phyloP scores from a whole-genome alignment of 1,139 yeast genomes.

The Geotrichum bryndzae region DNA sequence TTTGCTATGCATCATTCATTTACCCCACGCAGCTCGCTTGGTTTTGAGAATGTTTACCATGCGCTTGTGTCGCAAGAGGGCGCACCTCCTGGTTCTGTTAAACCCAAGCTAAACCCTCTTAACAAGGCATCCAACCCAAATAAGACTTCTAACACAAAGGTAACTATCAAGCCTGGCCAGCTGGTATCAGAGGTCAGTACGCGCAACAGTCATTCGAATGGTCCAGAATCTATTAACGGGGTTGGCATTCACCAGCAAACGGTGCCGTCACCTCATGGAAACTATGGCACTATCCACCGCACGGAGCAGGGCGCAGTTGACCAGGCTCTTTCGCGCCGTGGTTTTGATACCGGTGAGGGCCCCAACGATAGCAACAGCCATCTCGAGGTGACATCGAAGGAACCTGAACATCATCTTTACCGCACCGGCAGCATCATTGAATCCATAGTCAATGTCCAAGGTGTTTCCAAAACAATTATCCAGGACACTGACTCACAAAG shows the following conservation, averaged over 20 bases:
- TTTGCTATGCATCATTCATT: constrained; percentile 31
- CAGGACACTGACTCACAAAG: constrained; percentile 39
- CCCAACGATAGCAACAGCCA: not conserved
- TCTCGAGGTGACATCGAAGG: constrained; percentile 9
- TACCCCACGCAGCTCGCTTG: constrained; percentile 23
- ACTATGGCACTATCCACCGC: constrained; percentile 41
- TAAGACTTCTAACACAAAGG: constrained; percentile 55
- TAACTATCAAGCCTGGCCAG: constrained; percentile 36
- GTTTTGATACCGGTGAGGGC: not conserved
- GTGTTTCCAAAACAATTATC: constrained; percentile 81
- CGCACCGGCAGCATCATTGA: constrained; percentile 71
- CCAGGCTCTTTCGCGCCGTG: constrained; percentile 20
- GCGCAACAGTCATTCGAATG: not conserved
- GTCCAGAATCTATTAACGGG: not conserved
- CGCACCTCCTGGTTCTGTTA: constrained; percentile 1
- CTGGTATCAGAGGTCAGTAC: not conserved
- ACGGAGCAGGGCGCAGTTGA: constrained; percentile 48
- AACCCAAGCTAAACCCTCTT: constrained; percentile 36
- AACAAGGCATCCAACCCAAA: constrained; percentile 82
- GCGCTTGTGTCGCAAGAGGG: constrained; percentile 18
- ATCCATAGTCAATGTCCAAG: constrained; percentile 76
- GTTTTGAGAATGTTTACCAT: constrained; percentile 25
- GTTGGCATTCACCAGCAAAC: constrained; percentile 7
- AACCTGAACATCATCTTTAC: constrained; percentile 29
- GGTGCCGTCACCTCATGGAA: constrained; percentile 7